phyloP scores from a whole-genome alignment of 306 rosid genomes.

The Alnus glutinosa region DNA sequence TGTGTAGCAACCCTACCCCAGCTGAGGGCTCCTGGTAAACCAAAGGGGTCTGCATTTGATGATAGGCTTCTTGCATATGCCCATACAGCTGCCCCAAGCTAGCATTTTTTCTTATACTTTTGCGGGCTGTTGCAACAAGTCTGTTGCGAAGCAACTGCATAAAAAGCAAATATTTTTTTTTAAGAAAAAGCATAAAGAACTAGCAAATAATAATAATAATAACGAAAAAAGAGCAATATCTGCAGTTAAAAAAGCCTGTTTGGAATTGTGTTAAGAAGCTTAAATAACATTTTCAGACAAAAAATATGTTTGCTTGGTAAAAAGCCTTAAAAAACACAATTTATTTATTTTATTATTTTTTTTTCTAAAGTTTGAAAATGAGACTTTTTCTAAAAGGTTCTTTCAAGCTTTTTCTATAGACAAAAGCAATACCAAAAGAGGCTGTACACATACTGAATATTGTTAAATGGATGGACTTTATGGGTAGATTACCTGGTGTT shows the following conservation, averaged over 20 bases:
- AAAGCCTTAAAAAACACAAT: neutral
- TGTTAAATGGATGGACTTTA: neutral
- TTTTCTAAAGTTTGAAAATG: too few species aligned
- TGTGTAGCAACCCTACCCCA: slow-evolving; percentile 41
- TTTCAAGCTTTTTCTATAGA: too few species aligned
- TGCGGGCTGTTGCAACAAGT: slow-evolving; percentile 68
- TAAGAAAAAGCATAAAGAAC: neutral
- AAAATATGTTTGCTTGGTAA: neutral
- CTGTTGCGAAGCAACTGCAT: slow-evolving; percentile 84
- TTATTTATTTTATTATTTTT: too few species aligned
- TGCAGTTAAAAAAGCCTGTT: neutral
- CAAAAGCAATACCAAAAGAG: too few species aligned
- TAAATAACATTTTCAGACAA: too few species aligned
- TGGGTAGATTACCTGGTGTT: slow-evolving; percentile 73
- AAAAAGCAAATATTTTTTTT: slow-evolving; percentile 5
- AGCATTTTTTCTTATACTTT: slow-evolving; percentile 75
- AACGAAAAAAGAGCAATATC: neutral
- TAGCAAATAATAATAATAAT: neutral
- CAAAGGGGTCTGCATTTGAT: slow-evolving; percentile 96
- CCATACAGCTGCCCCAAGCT: slow-evolving; percentile 94
- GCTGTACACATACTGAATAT: neutral
- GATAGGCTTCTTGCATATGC: slow-evolving; percentile 90
- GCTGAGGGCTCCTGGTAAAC: slow-evolving; percentile 71
- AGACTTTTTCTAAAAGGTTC: too few species aligned
- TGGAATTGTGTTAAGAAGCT: too few species aligned